Evolutionary conservation across 108 stramenopile genomes (phyloP).

Genomic region (Skeletonema tropicum): DNA sequence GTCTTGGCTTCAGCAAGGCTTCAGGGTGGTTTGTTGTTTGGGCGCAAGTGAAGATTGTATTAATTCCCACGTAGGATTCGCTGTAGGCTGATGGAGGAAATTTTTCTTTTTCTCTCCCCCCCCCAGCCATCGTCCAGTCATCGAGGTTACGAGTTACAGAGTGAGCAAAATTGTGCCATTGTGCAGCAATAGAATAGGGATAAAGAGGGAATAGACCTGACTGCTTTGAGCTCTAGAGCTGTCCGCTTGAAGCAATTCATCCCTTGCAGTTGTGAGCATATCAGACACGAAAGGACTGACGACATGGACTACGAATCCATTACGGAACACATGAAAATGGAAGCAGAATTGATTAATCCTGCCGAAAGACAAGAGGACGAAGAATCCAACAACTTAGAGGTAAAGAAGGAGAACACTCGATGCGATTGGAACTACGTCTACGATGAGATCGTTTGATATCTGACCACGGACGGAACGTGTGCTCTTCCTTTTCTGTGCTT

Average conservation of each 20-base stretch:
- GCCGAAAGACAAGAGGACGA: background rate
- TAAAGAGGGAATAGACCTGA: no score
- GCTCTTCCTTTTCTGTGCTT: conserved; percentile 26
- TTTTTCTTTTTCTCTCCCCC: no score
- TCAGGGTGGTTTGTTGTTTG: no score
- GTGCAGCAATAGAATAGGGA: no score
- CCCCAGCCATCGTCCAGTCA: no score
- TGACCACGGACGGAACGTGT: conserved; percentile 27
- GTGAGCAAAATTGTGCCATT: no score
- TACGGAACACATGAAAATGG: background rate
- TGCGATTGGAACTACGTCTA: conserved; percentile 21
- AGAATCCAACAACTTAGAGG: background rate
- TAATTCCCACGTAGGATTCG: no score
- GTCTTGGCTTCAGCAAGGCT: no score
- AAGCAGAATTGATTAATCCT: background rate
- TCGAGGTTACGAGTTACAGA: no score
- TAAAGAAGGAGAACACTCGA: background rate
- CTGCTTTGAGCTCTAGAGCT: background rate
- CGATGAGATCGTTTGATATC: conserved; percentile 35
- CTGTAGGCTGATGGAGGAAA: no score
- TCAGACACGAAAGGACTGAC: background rate
- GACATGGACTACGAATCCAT: background rate
- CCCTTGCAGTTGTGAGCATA: no score
- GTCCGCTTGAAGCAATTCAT: background rate
- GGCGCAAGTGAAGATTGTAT: no score